Conservation (phyloP, 371 early-diverging fungal genomes). For the Mortierella sp. region DNA sequence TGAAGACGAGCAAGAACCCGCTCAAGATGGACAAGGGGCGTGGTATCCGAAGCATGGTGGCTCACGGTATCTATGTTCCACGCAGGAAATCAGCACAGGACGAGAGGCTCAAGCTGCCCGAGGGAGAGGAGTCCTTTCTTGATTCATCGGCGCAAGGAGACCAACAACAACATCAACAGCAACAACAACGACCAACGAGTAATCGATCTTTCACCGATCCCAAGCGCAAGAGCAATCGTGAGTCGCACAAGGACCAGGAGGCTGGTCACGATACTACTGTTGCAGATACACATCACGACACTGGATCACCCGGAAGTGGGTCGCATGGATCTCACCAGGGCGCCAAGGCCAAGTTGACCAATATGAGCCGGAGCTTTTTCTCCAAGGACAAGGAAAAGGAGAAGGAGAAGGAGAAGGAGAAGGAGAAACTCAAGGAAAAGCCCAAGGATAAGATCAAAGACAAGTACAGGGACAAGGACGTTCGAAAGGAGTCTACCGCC, state of each 20-base stretch:
- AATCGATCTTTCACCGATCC: conserved; percentile 8
- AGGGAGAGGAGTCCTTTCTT: conserved; percentile 13
- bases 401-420: conserved; percentile 35
- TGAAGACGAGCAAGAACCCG: conserved; percentile 35
- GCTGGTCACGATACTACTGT: not conserved
- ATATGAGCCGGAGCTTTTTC: conserved; percentile 56
- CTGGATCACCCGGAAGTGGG: conserved; percentile 17
- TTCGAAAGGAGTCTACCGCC: not conserved
- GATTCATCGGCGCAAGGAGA: not conserved
- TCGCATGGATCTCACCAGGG: conserved; percentile 13
- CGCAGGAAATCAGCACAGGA: conserved; percentile 45
- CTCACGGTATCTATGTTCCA: conserved; percentile 49
- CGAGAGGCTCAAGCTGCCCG: conserved; percentile 26
- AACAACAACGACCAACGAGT: conserved; percentile 20
- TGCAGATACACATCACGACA: conserved; percentile 7
- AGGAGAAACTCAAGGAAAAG: conserved; percentile 23
- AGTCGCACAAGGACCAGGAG: conserved; percentile 23
- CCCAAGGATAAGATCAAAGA: conserved; percentile 34
- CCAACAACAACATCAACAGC: not conserved
- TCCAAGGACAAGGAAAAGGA: conserved; percentile 53
- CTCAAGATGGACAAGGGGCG: conserved; percentile 44
- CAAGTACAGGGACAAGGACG: conserved; percentile 37
- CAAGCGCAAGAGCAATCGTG: conserved; percentile 36
- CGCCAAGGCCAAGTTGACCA: conserved; percentile 38
- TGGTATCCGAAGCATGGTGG: conserved; percentile 46